phyloP scores from a whole-genome alignment of 2,329 filamentous ascomycete genomes.

The Pyrenophora graminea region DNA sequence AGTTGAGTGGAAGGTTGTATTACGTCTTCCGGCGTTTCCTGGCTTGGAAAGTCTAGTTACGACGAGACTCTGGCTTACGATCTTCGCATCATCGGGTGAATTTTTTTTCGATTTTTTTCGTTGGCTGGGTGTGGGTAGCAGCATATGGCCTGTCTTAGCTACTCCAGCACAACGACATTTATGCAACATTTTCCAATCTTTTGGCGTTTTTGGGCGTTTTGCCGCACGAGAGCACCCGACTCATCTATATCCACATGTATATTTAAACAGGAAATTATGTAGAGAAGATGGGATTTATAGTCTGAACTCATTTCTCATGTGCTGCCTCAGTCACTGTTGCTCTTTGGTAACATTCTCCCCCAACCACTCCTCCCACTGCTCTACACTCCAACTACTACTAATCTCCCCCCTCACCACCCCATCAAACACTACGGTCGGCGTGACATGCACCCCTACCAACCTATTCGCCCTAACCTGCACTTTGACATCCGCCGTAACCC shows the following conservation, averaged over 20 bases:
- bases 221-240: conserved; percentile 6
- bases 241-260: conserved; percentile 10
- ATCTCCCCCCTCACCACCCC: conserved; percentile 80
- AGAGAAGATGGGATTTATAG: background rate
- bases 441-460: conserved; percentile 83
- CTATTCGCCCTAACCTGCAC: conserved; percentile 78
- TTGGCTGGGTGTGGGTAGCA: background rate
- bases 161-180: conserved; percentile 1
- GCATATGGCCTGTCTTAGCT: conserved; percentile 5
- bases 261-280: background rate
- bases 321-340: conserved; percentile 47
- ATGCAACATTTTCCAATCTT: background rate
- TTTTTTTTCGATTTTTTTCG: background rate
- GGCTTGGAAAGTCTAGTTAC: conserved; percentile 7
- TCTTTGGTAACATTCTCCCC: conserved; percentile 65
- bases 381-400: conserved; percentile 74
- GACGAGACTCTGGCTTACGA: conserved; percentile 1
- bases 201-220: conserved; percentile 8
- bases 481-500: conserved; percentile 84
- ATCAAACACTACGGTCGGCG: conserved; percentile 87
- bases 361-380: conserved; percentile 87
- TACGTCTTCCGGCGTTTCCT: conserved; percentile 4
- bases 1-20: background rate
- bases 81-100: background rate
- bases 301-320: background rate